These are phyloP conservation scores for Xenoacremonium recifei DNA, from an alignment of 2,329 filamentous ascomycete species.

Conservation along the genomic window DNA sequence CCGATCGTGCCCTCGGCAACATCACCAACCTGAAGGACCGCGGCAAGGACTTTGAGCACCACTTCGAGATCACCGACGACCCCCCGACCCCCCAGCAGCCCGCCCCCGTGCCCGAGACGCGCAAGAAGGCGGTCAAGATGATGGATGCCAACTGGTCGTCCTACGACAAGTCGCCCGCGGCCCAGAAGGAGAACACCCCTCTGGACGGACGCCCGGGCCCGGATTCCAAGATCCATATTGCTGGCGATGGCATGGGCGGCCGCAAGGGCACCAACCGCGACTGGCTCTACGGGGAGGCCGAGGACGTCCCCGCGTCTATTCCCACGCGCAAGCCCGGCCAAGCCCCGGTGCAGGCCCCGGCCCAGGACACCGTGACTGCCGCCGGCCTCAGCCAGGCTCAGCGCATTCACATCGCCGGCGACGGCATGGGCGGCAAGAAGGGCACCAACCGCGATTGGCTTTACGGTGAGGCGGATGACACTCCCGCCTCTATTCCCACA, in stretches of 20 bases:
- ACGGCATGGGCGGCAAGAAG: slow-evolving; percentile 64
- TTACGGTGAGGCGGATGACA: slow-evolving; percentile 48
- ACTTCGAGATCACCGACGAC: slow-evolving; percentile 75
- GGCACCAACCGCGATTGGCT: slow-evolving; percentile 55
- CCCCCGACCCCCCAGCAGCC: slow-evolving; percentile 48
- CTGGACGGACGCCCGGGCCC: slow-evolving; percentile 48
- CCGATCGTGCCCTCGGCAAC: slow-evolving; percentile 54
- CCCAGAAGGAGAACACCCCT: slow-evolving; percentile 51
- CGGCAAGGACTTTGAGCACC: slow-evolving; percentile 71
- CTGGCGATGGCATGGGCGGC: slow-evolving; percentile 67
- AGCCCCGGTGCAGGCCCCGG: too few species aligned
- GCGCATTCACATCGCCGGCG: slow-evolving; percentile 48
- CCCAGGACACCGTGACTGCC: slow-evolving; percentile 3
- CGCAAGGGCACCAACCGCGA: slow-evolving; percentile 51
- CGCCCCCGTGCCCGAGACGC: slow-evolving; percentile 53
- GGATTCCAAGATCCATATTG: slow-evolving; percentile 41
- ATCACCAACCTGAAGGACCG: slow-evolving; percentile 74
- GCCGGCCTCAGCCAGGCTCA: slow-evolving; percentile 15
- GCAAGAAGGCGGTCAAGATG: slow-evolving; percentile 69
- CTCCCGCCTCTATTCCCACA: slow-evolving; percentile 15
- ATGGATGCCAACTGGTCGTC: slow-evolving; percentile 65
- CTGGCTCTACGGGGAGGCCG: slow-evolving; percentile 51
- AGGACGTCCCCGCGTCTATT: slow-evolving; percentile 28
- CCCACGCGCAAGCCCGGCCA: slow-evolving; percentile 17
- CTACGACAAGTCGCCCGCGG: slow-evolving; percentile 53